Evolutionary conservation across 2,329 filamentous ascomycete species (phyloP), one percentile per base, ranked within the genome.

Genomic region (Beauveria varroae): DNA sequence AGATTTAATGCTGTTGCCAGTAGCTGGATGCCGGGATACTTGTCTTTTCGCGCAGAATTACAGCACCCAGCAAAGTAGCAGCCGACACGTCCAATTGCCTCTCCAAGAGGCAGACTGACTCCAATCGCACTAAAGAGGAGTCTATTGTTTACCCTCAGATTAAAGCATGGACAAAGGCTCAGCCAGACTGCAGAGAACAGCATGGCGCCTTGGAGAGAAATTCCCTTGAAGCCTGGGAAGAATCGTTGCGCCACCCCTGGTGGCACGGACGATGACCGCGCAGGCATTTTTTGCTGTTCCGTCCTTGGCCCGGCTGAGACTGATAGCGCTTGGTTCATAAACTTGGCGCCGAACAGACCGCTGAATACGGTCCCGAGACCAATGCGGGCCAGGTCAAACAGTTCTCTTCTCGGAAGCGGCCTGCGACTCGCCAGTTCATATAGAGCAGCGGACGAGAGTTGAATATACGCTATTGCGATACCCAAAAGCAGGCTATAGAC

Each of bases 1-100:
- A 47, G 2, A 18, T 63, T 63, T 3, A 57, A n/a, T 20, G 26
- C 20, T 3, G 61, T 34, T 1, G 61, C 30, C 18, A 63, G 37
- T 3, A 60, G 37, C n/a, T 60, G 61, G 18, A 63, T 16, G 3
- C 20, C 20, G 2, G 57, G 61, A n/a, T 57, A 43, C 18, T 49
- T 30, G 26, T 56, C 37, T 12, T 16, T 22, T 7, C 50, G 43
- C 26, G 18, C 16, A 5, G 61, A 37, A 28, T 56, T 44, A 16
- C 61, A 63, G 40, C 61, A 63, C 24, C 61, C 61, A 10, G 49
- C 61, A 60, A 60, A 51, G 22, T 56, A 61, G 51, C 61, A 63
- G 16, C 61, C 61, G 16, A 61, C 22, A 3, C 61, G 61, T 12
- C 61, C 61, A 30, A 63, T 14, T 3, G 51, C 61, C 52, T 63